Evolutionary conservation across 176 grass and related monocot species (phyloP), one percentile per base, ranked within the genome.

Genomic region (Aegilops longissima): DNA sequence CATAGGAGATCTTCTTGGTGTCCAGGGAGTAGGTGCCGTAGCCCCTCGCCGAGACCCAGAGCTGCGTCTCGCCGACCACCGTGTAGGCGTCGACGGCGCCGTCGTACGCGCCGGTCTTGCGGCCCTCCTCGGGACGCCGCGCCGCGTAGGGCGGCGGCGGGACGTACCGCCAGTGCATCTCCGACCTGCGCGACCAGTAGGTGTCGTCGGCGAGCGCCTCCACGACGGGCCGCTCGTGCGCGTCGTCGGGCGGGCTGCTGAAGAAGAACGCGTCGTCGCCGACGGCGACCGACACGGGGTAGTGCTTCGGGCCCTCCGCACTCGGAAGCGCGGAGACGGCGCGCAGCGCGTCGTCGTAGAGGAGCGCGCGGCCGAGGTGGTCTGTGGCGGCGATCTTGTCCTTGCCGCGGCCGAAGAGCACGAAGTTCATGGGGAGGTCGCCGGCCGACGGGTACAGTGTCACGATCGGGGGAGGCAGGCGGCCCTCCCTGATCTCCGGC

Each of bases 401-500:
- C 71, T 27, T 74, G 71, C 71, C 71, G 40, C 71, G 71, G 71
- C 71, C 40, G 23, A 74, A 74, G 71, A 74, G 71, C 40, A 74
- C 71, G 23, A 74, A 74, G 71, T 47, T 74, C 71, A 74, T 29
- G 12, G 71, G 71, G 6, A 74, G 71, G 7, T 74, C 71, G 40
- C 40, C 71, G 71, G 71, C 39, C 25, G 71, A 74, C 7, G 71
- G 71, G 71, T 74, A 74, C 71, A 74, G 0, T 40, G 71, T 74
- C 71, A 74, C 40, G 71, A 74, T 47, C 2, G 40, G 23, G 23
- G 40, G 14, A 17, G 71, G 40, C 71, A 74, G 40, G 23, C 1
- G 23, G 1, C n/a, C 12, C 71, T 74, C 23, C 40, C 25, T 49
- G 39, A 74, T 16, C 12, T 16, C 16, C 6, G n/a, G 21, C 39